Evolutionary conservation across 2,329 filamentous ascomycete genomes (phyloP).

Genomic region (Diplodia sapinea): DNA sequence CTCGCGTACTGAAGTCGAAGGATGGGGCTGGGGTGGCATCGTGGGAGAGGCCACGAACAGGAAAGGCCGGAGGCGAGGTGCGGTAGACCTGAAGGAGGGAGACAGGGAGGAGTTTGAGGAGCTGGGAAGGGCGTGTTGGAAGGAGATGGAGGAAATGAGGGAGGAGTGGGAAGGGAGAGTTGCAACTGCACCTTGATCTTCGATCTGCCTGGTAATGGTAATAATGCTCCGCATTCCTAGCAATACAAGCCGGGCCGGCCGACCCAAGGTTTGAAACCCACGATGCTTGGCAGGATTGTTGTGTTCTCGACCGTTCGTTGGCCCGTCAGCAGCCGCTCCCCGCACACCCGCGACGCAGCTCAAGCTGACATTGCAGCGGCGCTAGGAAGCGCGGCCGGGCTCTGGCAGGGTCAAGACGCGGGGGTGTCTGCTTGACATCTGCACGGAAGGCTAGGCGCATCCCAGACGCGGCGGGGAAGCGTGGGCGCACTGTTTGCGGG

Average conservation of each 20-base stretch:
- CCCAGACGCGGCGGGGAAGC: background rate
- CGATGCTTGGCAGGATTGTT: constrained; percentile 1
- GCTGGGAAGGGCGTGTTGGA: constrained; percentile 68
- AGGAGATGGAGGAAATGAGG: constrained; percentile 73
- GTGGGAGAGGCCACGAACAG: constrained; percentile 56
- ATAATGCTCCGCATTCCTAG: constrained; percentile 18
- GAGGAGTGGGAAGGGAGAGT: constrained; percentile 64
- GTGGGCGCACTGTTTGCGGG: constrained; percentile 12
- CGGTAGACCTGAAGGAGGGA: constrained; percentile 65
- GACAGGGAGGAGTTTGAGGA: constrained; percentile 66
- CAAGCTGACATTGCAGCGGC: constrained; percentile 17
- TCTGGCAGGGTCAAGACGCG: constrained; percentile 2
- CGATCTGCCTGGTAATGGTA: constrained; percentile 17
- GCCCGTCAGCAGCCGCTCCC: background rate
- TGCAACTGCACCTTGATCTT: constrained; percentile 14
- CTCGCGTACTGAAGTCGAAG: constrained; percentile 80
- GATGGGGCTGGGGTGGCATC: constrained; percentile 74
- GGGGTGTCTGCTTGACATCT: background rate
- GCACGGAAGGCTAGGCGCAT: constrained; percentile 10
- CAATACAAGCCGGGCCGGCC: background rate
- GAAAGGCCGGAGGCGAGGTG: constrained; percentile 63
- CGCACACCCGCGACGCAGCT: background rate
- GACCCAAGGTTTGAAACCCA: background rate
- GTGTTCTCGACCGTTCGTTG: constrained; percentile 11
- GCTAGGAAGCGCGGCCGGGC: constrained; percentile 8